A percentile compares a stretch with the other conserved stretches of the same genome.
These are phyloP conservation scores for Syncephalastrum monosporum DNA, from an alignment of 371 early-diverging fungal species.

Conservation along the genomic window DNA sequence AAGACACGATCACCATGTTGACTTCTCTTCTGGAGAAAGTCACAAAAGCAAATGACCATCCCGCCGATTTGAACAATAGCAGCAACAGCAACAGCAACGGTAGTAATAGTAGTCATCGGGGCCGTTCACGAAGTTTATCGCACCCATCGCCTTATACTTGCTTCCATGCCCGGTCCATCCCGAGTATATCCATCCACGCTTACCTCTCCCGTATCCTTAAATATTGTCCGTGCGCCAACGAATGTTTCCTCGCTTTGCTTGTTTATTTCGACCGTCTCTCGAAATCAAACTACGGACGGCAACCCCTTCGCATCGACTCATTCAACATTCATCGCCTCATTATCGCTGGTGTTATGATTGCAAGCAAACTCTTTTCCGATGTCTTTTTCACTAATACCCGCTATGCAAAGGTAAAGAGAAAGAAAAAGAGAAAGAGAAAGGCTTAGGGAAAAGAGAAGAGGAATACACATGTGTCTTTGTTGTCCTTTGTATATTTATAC, in stretches of 20 bases:
- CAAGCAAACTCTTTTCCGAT: slow-evolving; percentile 85
- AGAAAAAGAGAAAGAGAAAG: slow-evolving; percentile 10
- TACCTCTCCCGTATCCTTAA: slow-evolving; percentile 86
- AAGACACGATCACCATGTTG: slow-evolving; percentile 67
- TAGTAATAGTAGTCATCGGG: not conserved
- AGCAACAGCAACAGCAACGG: too few species aligned
- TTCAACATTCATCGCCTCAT: slow-evolving; percentile 89
- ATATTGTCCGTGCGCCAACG: slow-evolving; percentile 89
- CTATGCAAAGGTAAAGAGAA: slow-evolving; percentile 70
- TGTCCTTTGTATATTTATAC: not conserved
- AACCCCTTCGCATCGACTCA: slow-evolving; percentile 73
- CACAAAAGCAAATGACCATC: slow-evolving; percentile 51
- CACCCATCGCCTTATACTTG: slow-evolving; percentile 45
- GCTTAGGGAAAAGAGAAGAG: slow-evolving; percentile 3
- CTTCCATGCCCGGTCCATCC: slow-evolving; percentile 88
- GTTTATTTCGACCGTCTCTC: slow-evolving; percentile 83
- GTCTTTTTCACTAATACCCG: slow-evolving; percentile 91
- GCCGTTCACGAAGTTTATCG: slow-evolving; percentile 19
- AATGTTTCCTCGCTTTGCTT: slow-evolving; percentile 79
- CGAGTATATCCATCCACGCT: slow-evolving; percentile 80
- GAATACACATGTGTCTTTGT: too few species aligned
- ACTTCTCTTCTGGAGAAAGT: slow-evolving; percentile 59
- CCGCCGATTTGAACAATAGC: too few species aligned
- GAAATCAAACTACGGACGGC: slow-evolving; percentile 42
- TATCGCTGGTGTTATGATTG: slow-evolving; percentile 80